Evolutionary conservation across 2,329 filamentous ascomycete species (phyloP).

Genomic region (Botrytis galanthina): DNA sequence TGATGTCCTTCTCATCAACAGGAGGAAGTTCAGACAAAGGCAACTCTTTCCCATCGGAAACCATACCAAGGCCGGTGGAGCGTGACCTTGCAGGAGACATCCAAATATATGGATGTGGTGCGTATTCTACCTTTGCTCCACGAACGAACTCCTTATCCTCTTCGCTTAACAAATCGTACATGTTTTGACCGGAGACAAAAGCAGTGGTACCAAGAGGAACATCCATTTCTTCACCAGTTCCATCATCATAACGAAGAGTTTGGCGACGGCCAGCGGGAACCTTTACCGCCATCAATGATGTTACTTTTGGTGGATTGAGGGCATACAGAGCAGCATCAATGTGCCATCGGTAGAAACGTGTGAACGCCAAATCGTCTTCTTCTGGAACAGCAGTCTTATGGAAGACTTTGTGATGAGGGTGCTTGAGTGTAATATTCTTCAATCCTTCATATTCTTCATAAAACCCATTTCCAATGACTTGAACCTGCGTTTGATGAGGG

Average conservation of each 20-base stretch:
- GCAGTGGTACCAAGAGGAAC: conserved; percentile 75
- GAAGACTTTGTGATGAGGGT: conserved; percentile 77
- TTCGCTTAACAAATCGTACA: conserved; percentile 65
- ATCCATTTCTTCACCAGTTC: conserved; percentile 60
- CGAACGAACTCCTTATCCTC: conserved; percentile 67
- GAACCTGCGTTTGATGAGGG: conserved; percentile 75
- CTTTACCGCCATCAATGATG: conserved; percentile 69
- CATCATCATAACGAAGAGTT: conserved; percentile 71
- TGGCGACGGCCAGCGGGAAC: conserved; percentile 67
- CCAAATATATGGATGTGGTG: conserved; percentile 79
- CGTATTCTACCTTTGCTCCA: conserved; percentile 69
- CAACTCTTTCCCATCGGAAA: conserved; percentile 65
- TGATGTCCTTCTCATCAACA: conserved; percentile 64
- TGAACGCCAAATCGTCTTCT: conserved; percentile 56
- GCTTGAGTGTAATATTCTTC: conserved; percentile 63
- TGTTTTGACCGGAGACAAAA: conserved; percentile 68
- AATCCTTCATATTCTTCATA: conserved; percentile 70
- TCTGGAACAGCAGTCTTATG: conserved; percentile 64
- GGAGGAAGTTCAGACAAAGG: conserved; percentile 58
- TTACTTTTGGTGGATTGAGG: conserved; percentile 70
- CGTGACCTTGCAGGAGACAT: conserved; percentile 68
- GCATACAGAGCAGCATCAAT: conserved; percentile 77
- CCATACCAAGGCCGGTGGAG: conserved; percentile 67
- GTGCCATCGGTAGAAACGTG: conserved; percentile 73
- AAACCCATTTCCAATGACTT: conserved; percentile 75